These are phyloP conservation scores for Diospyros lotus DNA, from an alignment of 148 eudicot genomes.

Conservation along the genomic window DNA sequence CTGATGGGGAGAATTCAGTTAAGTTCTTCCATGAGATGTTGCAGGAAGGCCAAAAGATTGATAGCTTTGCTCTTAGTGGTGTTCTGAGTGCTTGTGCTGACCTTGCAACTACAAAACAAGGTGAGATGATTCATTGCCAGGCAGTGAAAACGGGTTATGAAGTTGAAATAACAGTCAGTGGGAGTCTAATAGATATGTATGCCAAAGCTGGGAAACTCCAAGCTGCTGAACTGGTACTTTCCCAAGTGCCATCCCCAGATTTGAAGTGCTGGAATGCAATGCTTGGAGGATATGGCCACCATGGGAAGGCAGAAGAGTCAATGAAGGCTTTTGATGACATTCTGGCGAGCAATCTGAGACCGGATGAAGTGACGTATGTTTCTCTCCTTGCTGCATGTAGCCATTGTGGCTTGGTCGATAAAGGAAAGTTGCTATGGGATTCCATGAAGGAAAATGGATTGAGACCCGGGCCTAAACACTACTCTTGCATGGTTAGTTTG, in stretches of 20 bases:
- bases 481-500: slow-evolving; percentile 82
- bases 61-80: slow-evolving; percentile 61
- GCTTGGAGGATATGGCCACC: slow-evolving; percentile 72
- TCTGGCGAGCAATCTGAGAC: slow-evolving; percentile 34
- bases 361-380: slow-evolving; percentile 66
- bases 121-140: slow-evolving; percentile 65
- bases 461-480: slow-evolving; percentile 57
- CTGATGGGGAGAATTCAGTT: slow-evolving; percentile 57
- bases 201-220: slow-evolving; percentile 68
- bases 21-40: slow-evolving; percentile 50
- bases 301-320: slow-evolving; percentile 69
- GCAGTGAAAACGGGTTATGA: slow-evolving; percentile 58
- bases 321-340: slow-evolving; percentile 46
- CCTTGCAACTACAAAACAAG: slow-evolving; percentile 56
- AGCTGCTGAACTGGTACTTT: slow-evolving; percentile 43
- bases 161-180: slow-evolving; percentile 54
- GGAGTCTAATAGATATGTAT: slow-evolving; percentile 77
- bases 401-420: slow-evolving; percentile 58
- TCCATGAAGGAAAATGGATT: slow-evolving; percentile 51
- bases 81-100: slow-evolving; percentile 82
- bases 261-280: slow-evolving; percentile 78
- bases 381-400: slow-evolving; percentile 75
- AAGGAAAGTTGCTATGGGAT: slow-evolving; percentile 58
- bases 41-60: slow-evolving; percentile 51
- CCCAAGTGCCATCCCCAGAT: slow-evolving; percentile 36